phyloP scores from a whole-genome alignment of 495 filamentous ascomycete genomes.

The Jackrogersella minutella region DNA sequence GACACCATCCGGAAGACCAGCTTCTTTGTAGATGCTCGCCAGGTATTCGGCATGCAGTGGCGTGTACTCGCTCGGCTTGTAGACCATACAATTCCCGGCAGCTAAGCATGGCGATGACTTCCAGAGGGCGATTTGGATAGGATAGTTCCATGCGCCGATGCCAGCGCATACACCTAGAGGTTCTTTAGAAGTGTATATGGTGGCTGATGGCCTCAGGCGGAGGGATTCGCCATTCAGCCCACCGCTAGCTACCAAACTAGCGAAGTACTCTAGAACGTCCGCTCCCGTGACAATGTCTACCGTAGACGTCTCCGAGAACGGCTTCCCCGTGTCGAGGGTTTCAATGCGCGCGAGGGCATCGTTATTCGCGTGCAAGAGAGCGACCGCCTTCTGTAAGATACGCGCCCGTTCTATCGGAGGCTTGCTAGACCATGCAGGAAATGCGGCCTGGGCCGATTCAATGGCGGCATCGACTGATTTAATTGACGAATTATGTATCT shows the following conservation, averaged over 20 bases:
- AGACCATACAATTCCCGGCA: slow-evolving; percentile 87
- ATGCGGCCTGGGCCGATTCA: slow-evolving; percentile 66
- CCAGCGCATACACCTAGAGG: slow-evolving; percentile 79
- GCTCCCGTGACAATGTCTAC: slow-evolving; percentile 79
- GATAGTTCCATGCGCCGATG: slow-evolving; percentile 88
- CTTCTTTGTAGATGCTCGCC: slow-evolving; percentile 73
- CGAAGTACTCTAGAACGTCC: slow-evolving; percentile 80
- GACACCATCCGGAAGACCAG: slow-evolving; percentile 78
- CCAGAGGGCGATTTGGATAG: slow-evolving; percentile 87
- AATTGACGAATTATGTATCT: slow-evolving; percentile 68
- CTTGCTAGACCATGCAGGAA: slow-evolving; percentile 71
- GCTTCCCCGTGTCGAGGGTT: slow-evolving; percentile 77
- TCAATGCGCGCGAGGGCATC: slow-evolving; percentile 74
- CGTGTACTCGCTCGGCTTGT: slow-evolving; percentile 85
- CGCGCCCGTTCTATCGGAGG: slow-evolving; percentile 70
- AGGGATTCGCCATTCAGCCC: slow-evolving; percentile 52
- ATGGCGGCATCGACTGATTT: slow-evolving; percentile 73
- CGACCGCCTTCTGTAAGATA: slow-evolving; percentile 73
- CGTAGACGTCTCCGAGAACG: slow-evolving; percentile 75
- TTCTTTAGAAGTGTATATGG: slow-evolving; percentile 78
- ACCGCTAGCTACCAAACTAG: slow-evolving; percentile 72
- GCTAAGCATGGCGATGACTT: slow-evolving; percentile 84
- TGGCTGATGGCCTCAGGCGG: slow-evolving; percentile 72
- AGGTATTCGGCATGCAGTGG: slow-evolving; percentile 74
- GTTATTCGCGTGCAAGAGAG: slow-evolving; percentile 70